These are phyloP conservation scores for Lasiosphaeria hispida DNA, from an alignment of 495 filamentous ascomycete genomes.

Conservation along the genomic window DNA sequence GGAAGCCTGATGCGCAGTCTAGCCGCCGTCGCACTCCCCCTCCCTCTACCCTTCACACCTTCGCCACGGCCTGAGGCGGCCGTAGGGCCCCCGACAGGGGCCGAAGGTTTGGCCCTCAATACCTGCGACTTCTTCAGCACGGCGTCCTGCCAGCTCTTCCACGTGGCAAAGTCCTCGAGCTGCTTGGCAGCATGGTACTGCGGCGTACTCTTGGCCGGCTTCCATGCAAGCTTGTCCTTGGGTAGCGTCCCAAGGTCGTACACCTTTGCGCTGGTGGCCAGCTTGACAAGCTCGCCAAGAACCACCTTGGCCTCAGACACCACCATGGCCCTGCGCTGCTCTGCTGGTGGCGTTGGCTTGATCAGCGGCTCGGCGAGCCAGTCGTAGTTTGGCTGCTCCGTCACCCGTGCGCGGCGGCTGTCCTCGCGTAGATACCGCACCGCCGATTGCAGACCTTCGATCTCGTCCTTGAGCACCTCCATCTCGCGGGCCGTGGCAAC, in stretches of 20 bases:
- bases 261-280: conserved; percentile 59
- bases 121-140: conserved; percentile 39
- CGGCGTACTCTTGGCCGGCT: conserved; percentile 43
- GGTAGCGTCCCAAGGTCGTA: conserved; percentile 51
- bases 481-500: conserved; percentile 74
- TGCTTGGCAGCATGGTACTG: conserved; percentile 44
- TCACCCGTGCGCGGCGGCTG: conserved; percentile 61
- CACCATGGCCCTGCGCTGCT: conserved; percentile 59
- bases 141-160: conserved; percentile 41
- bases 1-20: conserved; percentile 47
- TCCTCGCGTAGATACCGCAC: conserved; percentile 79
- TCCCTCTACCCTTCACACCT: conserved; percentile 26
- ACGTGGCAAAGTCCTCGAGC: conserved; percentile 40
- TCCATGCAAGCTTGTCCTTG: conserved; percentile 51
- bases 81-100: background rate
- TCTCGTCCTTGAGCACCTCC: conserved; percentile 67
- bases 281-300: conserved; percentile 66
- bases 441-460: conserved; percentile 66
- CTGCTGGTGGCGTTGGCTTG: conserved; percentile 45
- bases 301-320: conserved; percentile 67
- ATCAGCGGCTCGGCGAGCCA: conserved; percentile 67
- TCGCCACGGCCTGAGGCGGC: background rate
- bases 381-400: conserved; percentile 58
- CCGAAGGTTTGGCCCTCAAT: background rate
- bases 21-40: conserved; percentile 40